Conservation (phyloP, 2,329 filamentous ascomycete genomes). For the Lachnellula hyalina region DNA sequence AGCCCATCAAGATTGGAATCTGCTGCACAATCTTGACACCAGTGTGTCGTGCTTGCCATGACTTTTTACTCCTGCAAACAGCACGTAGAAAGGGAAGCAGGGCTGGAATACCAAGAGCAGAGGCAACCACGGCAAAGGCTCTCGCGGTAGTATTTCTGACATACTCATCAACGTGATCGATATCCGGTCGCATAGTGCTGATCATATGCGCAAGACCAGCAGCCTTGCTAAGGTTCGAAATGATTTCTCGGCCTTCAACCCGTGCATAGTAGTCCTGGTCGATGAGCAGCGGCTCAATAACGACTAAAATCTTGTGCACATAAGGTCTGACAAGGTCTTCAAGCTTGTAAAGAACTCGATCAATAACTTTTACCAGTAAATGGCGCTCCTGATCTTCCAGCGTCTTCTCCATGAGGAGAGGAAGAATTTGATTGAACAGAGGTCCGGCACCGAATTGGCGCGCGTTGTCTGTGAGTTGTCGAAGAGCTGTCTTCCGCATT, state of each 20-base stretch:
- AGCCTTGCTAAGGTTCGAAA: conserved; percentile 94
- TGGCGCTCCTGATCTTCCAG: conserved; percentile 97
- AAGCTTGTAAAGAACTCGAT: conserved; percentile 96
- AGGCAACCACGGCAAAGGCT: conserved; percentile 95
- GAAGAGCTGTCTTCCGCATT: conserved; percentile 96
- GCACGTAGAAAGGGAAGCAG: conserved; percentile 91
- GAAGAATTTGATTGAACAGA: conserved; percentile 95
- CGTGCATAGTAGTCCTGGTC: conserved; percentile 99
- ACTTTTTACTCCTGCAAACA: conserved; percentile 97
- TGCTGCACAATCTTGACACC: conserved; percentile 99
- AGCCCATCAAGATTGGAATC: conserved; percentile 98
- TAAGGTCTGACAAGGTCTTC: conserved; percentile 95
- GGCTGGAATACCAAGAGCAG: conserved; percentile 90
- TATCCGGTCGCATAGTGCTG: conserved; percentile 97
- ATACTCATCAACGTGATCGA: conserved; percentile 97
- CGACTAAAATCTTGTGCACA: conserved; percentile 96
- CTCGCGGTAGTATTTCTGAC: conserved; percentile 95
- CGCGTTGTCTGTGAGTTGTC: conserved; percentile 96
- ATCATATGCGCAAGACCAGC: conserved; percentile 98
- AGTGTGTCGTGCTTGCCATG: conserved; percentile 95
- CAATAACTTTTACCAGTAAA: conserved; percentile 97
- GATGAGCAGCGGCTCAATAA: conserved; percentile 97
- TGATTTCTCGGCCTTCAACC: conserved; percentile 97
- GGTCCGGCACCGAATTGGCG: conserved; percentile 91
- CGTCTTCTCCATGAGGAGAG: conserved; percentile 95